Evolutionary conservation across 805 yeast genomes (phyloP), one percentile per base, ranked within the genome.

Genomic region (Myxozyma udenii): DNA sequence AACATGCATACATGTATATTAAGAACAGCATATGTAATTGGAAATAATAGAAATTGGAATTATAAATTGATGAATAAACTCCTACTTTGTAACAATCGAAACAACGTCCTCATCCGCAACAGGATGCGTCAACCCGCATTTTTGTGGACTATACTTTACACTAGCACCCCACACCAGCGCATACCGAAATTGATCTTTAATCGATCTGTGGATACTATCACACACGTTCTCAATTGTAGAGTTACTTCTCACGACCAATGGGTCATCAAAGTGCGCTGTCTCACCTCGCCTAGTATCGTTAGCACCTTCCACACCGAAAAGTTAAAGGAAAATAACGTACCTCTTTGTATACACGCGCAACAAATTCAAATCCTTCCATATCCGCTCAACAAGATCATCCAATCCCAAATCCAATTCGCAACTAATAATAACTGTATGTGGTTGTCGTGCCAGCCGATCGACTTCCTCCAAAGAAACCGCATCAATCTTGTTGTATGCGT

Each of bases 111-210:
- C 97, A 18, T 91, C 98, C 61, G 86, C 81, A 12, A 93, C 84
- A 33, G 74, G 73, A 67, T 91, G 98, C 57, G 66, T 78, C 51
- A 91, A 73, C 0, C 98, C 98, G 74, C 98, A 91, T 66, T 91
- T 91, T 66, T 91, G 98, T 3, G 98, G 98, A 32, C 91, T 87
- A 66, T 88, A 95, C 67, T 93, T 93, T 4, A 97, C 85, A 42
- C 95, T 84, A 1, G 90, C 81, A 0, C 98, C 98, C 97, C 98
- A 91, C 4, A 91, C 96, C 64, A 89, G 71, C 0, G 98, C 98
- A 67, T 90, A 89, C 67, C 89, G 87, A 75, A 93, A 91, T 64
- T 85, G 87, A 58, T 85, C 83, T 65, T 89, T 90, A 76, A 91
- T 85, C 63, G 90, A 96, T 61, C 95, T 79, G 67, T 91, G 98